Evolutionary conservation across 257 asterid species (phyloP), one percentile per base, ranked within the genome.

Genomic region (Solanum tarijense): DNA sequence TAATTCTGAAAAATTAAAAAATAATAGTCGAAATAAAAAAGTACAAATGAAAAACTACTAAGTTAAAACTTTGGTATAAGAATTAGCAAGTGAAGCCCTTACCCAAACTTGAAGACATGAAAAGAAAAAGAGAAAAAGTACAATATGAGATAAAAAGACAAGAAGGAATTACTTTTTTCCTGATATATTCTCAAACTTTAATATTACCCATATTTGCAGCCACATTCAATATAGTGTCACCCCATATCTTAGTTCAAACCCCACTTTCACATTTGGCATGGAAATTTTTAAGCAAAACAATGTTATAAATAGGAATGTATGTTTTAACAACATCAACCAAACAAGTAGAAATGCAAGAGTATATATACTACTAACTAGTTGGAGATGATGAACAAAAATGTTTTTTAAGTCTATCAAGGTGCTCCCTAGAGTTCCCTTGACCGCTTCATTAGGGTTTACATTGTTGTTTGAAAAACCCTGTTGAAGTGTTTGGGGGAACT

Each of bases 401-500:
- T 0, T 7, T 36, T 36, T 36, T 36, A 36, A 36, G 39, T 36
- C 39, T 36, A 36, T 36, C 39, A 36, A 36, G 39, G 39, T 36
- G 39, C 7, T 36, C 2, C 39, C 39, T 36, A 7, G 9, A 36
- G 9, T 36, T 36, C 9, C 39, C 39, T 36, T 36, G 39, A 36
- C 39, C 39, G 3, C 39, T 36, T 36, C 39, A 36, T 36, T 36
- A 36, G 39, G 39, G 9, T 7, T 36, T 36, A 36, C 39, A 36
- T 1, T 7, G 39, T 36, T 36, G 39, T 36, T 36, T 36, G 39
- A 20, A 10, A 52, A 20, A 25, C 75, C 90, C 76, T 65, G 11
- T 83, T 86, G 90, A 89, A 90, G 90, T 90, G 92, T 90, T 89
- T 89, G 89, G 91, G 89, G 87, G 89, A 88, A 88, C 91, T 89